Percentiles rank a stretch among this genome's conserved stretches.
Conservation (phyloP, 306 rosid genomes). For the Purshia tridentata region DNA sequence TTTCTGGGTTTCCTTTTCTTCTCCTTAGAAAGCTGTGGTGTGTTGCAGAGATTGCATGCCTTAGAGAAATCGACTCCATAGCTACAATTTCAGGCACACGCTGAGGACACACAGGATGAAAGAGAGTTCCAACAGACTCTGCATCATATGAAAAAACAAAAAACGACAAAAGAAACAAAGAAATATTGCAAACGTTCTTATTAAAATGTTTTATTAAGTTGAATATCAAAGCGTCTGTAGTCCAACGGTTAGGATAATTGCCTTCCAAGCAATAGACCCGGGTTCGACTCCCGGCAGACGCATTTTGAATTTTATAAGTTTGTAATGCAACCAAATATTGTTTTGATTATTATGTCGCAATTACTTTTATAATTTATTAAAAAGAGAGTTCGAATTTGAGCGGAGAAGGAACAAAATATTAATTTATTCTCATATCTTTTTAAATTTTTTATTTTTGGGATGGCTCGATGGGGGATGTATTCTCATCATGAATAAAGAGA, state of each 20-base stretch:
- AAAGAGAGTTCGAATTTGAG: too few species aligned
- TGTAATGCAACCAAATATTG: not conserved
- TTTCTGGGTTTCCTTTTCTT: slow-evolving; percentile 1
- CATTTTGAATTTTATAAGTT: not conserved
- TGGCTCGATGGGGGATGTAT: too few species aligned
- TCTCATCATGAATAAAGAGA: too few species aligned
- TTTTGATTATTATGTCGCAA: too few species aligned
- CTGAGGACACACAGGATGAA: not conserved
- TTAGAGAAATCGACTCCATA: slow-evolving; percentile 50
- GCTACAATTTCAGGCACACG: not conserved
- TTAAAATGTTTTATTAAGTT: rapidly evolving
- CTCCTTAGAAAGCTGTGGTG: slow-evolving; percentile 20
- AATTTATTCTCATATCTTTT: too few species aligned
- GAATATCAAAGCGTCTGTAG: slow-evolving; percentile 51
- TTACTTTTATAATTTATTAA: too few species aligned
- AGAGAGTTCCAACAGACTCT: not conserved
- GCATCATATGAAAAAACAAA: not conserved
- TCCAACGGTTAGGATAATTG: slow-evolving; percentile 90
- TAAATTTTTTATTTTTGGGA: too few species aligned
- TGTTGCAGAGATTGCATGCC: slow-evolving; percentile 32
- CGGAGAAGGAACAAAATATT: too few species aligned
- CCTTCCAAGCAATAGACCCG: slow-evolving; percentile 96
- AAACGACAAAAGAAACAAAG: not conserved
- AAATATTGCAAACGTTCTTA: not conserved
- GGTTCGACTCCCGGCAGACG: slow-evolving; percentile 96